Base-by-base conservation (phyloP, 2,329 filamentous ascomycete genomes). In the Penicillium aurantiogriseum region DNA sequence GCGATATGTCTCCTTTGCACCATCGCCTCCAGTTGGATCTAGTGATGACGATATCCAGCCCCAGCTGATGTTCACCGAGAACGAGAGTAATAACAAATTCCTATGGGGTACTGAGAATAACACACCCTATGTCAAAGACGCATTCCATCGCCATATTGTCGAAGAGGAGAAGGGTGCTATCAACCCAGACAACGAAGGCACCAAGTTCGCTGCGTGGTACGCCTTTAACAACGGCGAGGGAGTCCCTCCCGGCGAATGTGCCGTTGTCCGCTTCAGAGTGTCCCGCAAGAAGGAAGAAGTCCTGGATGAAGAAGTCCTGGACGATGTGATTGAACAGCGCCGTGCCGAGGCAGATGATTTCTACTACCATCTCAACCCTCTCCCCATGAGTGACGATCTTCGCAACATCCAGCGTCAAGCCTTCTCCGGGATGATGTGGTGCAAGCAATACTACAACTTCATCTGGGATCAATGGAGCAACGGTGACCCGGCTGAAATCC, bases 401-500 rank as follows among this genome's bases (percentile, higher is more conserved):
- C 88, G 92, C 65, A 97, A 95, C 74, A 94, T 97, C 66, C 94
- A 97, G 77, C 86, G 93, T 65, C 92, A 97, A 74, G 94, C 93
- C 4, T 89, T 97, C 64, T 88, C 92, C 0, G 93, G 94, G 53
- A 97, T 97, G 93, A 88, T 97, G 83, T 97, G 93, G 93, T 95
- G 89, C 62, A 97, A 97, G 75, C 93, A 97, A 74, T 91, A 91
- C 77, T 97, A 97, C 74, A 86, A 95, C 71, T 97, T 97, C 75
- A 86, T 97, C 67, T 97, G 92, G 91, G 92, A 97, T 63, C 90
- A 97, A 72, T 97, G 93, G 93, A 92, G 92, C 27, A 96, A 96
- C 63, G 93, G 93, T 51, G 93, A 97, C 71, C 92, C 92, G 11
- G 84, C 83, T 47, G 91, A 92, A 80, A 91, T 92, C 43, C 90